Evolutionary conservation across 192 early-diverging fungal genomes (phyloP), one percentile per base, ranked within the genome.

Genomic region (Kickxella alabastrina): DNA sequence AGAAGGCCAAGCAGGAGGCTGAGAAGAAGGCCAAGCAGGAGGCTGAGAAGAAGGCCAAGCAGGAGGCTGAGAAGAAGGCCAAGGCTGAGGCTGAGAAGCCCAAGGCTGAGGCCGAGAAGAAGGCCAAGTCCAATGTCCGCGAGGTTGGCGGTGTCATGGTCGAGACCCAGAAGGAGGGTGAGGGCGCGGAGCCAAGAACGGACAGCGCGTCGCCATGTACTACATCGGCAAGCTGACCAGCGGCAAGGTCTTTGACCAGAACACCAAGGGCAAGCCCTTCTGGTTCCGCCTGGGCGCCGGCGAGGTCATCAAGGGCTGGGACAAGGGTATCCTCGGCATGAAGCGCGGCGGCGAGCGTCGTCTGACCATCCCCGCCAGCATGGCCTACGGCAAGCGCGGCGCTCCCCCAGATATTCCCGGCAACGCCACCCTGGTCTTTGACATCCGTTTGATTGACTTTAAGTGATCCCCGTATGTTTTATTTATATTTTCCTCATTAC

Each of bases 251-350:
- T 98, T 98, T 79, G 95, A 98, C 84, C 80, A 85, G 77, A 95
- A 95, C 83, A 89, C 83, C 37, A 84, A 82, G 56, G 93, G 93
- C 46, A 82, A 86, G 55, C 91, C 92, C 0, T 94, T 98, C 78
- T 83, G 65, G 65, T 95, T 97, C 82, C 80, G 80, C 42, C 78
- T 98, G 29, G 92, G 92, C 22, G 74, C 74, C 18, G 85, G 87
- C 57, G 91, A 97, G 71, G 95, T 98, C 49, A 98, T 98, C 75
- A 89, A 91, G 73, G 95, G 93, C 43, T 95, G 93, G 95, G 95
- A 98, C 77, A 57, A 85, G 14, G 95, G 95, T 46, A 76, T 89
- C 49, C 65, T 72, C 10, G 93, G 93, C 25, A 95, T 98, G 95
- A 82, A 82, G 74, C 81, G 89, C 48, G 95, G 95, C 49, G 92